These are phyloP conservation scores for Cyphellophora europaea DNA, from an alignment of 2,329 filamentous ascomycete genomes.

Conservation along the genomic window DNA sequence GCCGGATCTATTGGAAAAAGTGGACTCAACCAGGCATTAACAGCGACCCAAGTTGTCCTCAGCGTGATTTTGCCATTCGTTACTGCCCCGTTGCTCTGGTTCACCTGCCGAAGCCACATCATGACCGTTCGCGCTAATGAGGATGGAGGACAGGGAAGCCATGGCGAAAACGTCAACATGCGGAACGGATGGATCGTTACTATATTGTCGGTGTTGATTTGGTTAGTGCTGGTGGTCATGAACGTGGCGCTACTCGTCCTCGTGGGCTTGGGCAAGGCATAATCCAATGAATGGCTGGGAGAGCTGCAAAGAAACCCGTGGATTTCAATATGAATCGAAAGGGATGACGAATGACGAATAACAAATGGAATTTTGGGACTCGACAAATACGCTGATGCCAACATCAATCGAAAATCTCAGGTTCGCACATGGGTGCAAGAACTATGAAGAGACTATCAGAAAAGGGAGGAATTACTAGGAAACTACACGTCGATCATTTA, in stretches of 20 bases:
- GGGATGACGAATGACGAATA: too few relatives aligned
- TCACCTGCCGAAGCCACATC: conserved; percentile 68
- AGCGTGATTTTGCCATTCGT: conserved; percentile 74
- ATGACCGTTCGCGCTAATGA: conserved; percentile 54
- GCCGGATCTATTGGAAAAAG: conserved; percentile 65
- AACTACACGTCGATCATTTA: too few relatives aligned
- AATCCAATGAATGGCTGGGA: too few relatives aligned
- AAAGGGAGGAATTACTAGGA: too few relatives aligned
- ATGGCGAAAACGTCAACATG: conserved; percentile 44
- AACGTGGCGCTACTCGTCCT: conserved; percentile 69
- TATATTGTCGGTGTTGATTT: conserved; percentile 52
- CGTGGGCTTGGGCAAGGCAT: conserved; percentile 44
- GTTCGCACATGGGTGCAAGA: too few relatives aligned
- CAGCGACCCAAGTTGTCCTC: conserved; percentile 67
- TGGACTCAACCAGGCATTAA: conserved; percentile 63
- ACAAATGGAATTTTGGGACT: too few relatives aligned
- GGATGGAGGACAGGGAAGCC: background rate
- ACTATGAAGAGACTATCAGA: too few relatives aligned
- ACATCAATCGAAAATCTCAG: too few relatives aligned
- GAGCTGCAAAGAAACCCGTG: too few relatives aligned
- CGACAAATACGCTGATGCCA: too few relatives aligned
- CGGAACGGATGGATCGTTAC: conserved; percentile 60
- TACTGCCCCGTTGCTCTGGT: conserved; percentile 74
- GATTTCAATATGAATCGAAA: conserved; percentile 1
- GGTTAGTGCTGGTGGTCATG: conserved; percentile 67